Base-by-base conservation (phyloP, 139 green algal genomes). In the Eudorina sp. region DNA sequence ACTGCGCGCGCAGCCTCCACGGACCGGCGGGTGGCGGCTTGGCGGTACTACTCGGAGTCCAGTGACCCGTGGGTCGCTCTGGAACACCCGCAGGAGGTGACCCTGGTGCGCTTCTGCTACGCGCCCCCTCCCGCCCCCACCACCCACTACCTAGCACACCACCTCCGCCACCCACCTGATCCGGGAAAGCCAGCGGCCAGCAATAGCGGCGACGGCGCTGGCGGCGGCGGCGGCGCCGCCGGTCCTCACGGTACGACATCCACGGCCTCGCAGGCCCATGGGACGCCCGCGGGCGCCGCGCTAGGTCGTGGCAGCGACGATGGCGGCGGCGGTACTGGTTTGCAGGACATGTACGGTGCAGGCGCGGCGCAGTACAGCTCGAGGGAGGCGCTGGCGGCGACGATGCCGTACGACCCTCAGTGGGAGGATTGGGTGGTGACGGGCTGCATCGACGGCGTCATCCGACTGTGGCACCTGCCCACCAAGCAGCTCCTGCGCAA, bases 11-110 rank as follows among this genome's bases (percentile, higher is more conserved):
- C 72, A 89, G 84, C 84, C 25, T 89, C 84, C 29, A 89, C 70
- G 3, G 85, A 90, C 45, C 43, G 73, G 45, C 73, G 45, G 0
- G 74, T 90, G 43, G 55, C 55, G 1, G 48, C 76, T 0, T 90
- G 85, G 85, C 85, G 85, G 13, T 90, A 90, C 60, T 31, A 53
- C 25, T 43, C 13, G 40, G 73, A 62, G n/a, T 41, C 38, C 70
- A 68, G 9, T 27, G 72, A 75, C 36, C 84, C 84, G 27, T 76
- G 55, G 55, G 72, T 51, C 72, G 1, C 62, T 21, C 53, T 89
- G 58, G 51, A 75, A 43, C 85, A 90, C 60, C 74, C 74, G 13
- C 29, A 34, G 31, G 85, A 90, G 85, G 85, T 90, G 5, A 89
- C 84, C 2, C 34, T 55, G 2, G 84, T 89, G 53, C 72, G 84